Base-by-base conservation (phyloP, 139 green algal species). In the Picochlorum sp. region DNA sequence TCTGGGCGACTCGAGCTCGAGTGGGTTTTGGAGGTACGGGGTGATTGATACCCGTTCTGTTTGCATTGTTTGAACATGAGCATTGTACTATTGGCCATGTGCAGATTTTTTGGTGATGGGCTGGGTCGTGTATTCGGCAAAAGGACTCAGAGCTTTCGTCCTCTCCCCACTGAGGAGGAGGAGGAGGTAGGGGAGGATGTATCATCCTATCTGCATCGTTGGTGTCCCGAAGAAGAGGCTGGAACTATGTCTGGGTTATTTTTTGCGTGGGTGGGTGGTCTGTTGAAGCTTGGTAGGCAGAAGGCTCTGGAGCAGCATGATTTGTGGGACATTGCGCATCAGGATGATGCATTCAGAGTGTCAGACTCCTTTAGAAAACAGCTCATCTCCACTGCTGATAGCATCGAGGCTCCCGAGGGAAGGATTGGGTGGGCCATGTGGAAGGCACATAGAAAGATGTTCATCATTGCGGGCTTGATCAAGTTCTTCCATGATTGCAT, bases 401-500 rank as follows among this genome's bases (percentile, higher is more conserved):
- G 59, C 16, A 23, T 68, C 20, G 5, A 44, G 6, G 30, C 13
- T 46, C 28, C 4, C 56, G 56, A 75, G 46, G 76, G 64, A 2
- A 52, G 38, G 18, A 21, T 82, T 14, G 71, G 66, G 64, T 37
- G 24, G 14, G 73, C 73, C 41, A 81, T 82, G 66, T 77, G 68
- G 66, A 61, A 47, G 20, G 54, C 54, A 7, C 73, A 81, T 45
- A 34, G 72, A 20, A 46, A 51, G 13, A n/a, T 28, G 1, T 77
- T 77, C 38, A 49, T 73, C 16, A 8, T 64, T 7, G 80, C 83
- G 1, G 87, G 77, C 26, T 18, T 82, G 18, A 26, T 90, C 23
- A 93, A 95, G 73, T 54, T 95, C 10, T 45, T 84, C 3, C 84
- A 92, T 50, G 87, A 93, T 72, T 20, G 67, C 38, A 61, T 92